Percentiles rank a stretch among this genome's conserved stretches.
Evolutionary conservation across 1,284 basidiomycete genomes (phyloP).

Genomic region (Fomes fomentarius): DNA sequence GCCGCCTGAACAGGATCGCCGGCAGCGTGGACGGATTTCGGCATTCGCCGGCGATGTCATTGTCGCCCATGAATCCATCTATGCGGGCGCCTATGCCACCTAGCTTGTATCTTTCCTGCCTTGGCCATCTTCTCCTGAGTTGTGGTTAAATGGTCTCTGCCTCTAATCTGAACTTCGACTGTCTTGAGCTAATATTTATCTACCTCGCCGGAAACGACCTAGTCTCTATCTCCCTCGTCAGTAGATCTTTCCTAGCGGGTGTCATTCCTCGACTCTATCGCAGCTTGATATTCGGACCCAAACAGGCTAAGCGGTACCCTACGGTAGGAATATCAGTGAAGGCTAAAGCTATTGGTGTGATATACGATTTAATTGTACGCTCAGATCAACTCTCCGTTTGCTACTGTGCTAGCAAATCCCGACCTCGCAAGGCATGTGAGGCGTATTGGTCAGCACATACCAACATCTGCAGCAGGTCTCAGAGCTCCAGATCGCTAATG

Average conservation of each 20-base stretch:
- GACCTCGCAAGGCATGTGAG: slow-evolving; percentile 60
- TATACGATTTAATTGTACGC: background rate
- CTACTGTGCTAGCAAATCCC: slow-evolving; percentile 52
- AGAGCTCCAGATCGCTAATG: background rate
- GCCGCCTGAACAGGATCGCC: slow-evolving; percentile 10
- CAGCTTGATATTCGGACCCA: slow-evolving; percentile 52
- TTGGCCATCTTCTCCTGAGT: background rate
- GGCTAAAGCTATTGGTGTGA: no score
- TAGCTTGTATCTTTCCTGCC: background rate
- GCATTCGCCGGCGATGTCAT: background rate
- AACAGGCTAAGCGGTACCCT: slow-evolving; percentile 59
- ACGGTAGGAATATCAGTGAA: slow-evolving; percentile 40
- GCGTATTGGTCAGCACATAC: slow-evolving; percentile 50
- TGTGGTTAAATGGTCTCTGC: slow-evolving; percentile 56
- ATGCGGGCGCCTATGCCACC: background rate
- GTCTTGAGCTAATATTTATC: slow-evolving; percentile 64
- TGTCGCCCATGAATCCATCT: background rate
- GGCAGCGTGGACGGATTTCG: background rate
- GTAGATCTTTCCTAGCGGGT: slow-evolving; percentile 60
- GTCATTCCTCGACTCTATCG: slow-evolving; percentile 65
- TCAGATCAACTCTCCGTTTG: slow-evolving; percentile 61
- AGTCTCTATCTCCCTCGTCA: slow-evolving; percentile 60
- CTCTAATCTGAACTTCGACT: slow-evolving; percentile 70
- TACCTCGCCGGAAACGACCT: slow-evolving; percentile 58
- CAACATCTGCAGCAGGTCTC: no score